Base-by-base conservation (phyloP, 768 basidiomycete species). In the Obba rivulosa region DNA sequence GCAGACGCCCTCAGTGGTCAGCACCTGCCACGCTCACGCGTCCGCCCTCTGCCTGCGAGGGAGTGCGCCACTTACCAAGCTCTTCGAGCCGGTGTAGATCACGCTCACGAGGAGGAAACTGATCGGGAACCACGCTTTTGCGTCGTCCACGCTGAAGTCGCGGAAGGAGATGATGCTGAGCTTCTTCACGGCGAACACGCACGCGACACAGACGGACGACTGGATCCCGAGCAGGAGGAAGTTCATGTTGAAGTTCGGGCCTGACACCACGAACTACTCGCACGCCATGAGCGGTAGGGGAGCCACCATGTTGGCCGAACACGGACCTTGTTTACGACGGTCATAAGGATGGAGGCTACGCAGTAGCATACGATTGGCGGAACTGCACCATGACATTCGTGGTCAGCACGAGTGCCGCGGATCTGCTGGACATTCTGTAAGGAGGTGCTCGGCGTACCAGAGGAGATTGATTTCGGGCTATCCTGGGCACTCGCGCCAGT, bases 51-150 rank as follows among this genome's bases (percentile, higher is more conserved):
- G 41, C 10, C 20, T 22, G n/a, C 41, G 20, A 7, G 20, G n/a
- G 24, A 16, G 41, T 16, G 9, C 46, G 34, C 21, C 16, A 75
- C 93, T 68, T 55, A 94, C 95, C 65, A 99, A 72, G 63, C 90
- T 92, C 69, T 99, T 99, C 20, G 91, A 93, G 3, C 96, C 96
- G 0, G 96, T 97, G 66, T 99, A 99, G 61, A 99, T 98, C 41
- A 98, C 95, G 45, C 76, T 77, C 42, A 98, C 96, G 38, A 98
- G 82, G 54, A 94, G 70, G 56, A 85, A 84, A 57, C 92, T 94
- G 60, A 99, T 87, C 13, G 94, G 94, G 66, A 94, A 90, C 96
- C 96, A 99, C 39, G 75, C 71, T 63, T 85, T 92, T 23, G 92
- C 93, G 59, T 96, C 92, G 57, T 81, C 74, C 56, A 69, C 65